Conservation (phyloP, 1,284 basidiomycete species). For the Trichosporon sp. region DNA sequence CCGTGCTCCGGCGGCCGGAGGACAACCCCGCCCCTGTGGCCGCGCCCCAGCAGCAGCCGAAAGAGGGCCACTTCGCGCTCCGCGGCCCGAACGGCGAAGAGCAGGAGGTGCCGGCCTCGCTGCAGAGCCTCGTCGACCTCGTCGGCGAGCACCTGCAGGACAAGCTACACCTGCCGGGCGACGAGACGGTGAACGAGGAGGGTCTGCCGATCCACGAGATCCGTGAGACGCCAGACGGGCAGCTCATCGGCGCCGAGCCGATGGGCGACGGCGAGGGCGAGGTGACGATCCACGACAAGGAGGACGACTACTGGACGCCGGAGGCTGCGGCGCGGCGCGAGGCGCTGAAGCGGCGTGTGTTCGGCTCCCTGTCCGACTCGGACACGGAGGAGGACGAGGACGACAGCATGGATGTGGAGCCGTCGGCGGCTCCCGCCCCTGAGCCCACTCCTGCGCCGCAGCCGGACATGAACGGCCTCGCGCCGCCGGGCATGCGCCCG, state of each 20-base stretch:
- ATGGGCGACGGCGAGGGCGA: constrained; percentile 12
- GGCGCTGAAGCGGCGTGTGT: constrained; percentile 30
- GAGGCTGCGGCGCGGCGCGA: constrained; percentile 33
- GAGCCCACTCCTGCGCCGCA: background rate
- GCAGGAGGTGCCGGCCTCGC: constrained; percentile 11
- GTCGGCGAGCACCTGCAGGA: constrained; percentile 17
- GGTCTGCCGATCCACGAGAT: constrained; percentile 46
- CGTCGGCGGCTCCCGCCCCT: background rate
- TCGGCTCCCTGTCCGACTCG: constrained; percentile 26
- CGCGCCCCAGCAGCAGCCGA: background rate
- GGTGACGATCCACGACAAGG: constrained; percentile 10
- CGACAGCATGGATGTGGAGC: constrained; percentile 13
- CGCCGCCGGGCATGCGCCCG: background rate
- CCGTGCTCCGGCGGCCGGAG: background rate
- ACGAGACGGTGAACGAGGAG: constrained; percentile 32
- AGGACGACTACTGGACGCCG: constrained; percentile 32
- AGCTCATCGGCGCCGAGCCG: constrained; percentile 27
- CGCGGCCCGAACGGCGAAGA: background rate
- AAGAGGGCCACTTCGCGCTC: background rate
- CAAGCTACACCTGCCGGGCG: constrained; percentile 14
- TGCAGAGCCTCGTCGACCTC: constrained; percentile 23
- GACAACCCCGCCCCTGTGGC: background rate
- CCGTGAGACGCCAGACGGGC: constrained; percentile 35
- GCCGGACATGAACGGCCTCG: background rate
- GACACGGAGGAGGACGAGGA: constrained; percentile 12